Evolutionary conservation across 345 rosid genomes (phyloP).

Genomic region (Rhizophora apiculata): DNA sequence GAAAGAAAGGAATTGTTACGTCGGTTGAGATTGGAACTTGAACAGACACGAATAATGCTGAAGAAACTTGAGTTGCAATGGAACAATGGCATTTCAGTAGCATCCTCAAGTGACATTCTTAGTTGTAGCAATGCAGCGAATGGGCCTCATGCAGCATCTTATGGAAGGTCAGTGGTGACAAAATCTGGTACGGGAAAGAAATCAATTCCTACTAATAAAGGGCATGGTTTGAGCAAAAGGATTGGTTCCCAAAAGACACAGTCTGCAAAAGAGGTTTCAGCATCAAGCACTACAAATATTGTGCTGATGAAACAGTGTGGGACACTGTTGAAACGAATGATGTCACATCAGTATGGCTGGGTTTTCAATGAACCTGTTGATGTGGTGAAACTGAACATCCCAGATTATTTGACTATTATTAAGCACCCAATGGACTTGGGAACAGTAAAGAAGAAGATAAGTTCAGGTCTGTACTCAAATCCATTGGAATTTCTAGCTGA

Average conservation of each 20-base stretch:
- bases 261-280: conserved; percentile 41
- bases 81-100: conserved; percentile 3
- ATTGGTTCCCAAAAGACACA: conserved; percentile 54
- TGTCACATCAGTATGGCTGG: conserved; percentile 51
- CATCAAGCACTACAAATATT: conserved; percentile 38
- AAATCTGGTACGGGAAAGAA: conserved; percentile 52
- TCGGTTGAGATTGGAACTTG: conserved; percentile 26
- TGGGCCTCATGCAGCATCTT: conserved; percentile 31
- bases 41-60: conserved; percentile 11
- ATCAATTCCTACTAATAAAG: conserved; percentile 36
- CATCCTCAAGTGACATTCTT: conserved; percentile 24
- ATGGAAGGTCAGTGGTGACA: conserved; percentile 40
- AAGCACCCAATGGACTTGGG: conserved; percentile 62
- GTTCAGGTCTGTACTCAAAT: conserved; percentile 21
- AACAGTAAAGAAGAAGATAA: conserved; percentile 41
- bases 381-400: conserved; percentile 25
- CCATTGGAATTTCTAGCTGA: conserved; percentile 48
- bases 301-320: conserved; percentile 31
- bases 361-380: conserved; percentile 54
- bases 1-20: conserved; percentile 23
- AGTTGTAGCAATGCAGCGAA: conserved; percentile 26
- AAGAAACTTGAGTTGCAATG: conserved; percentile 22
- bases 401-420: conserved; percentile 45
- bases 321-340: conserved; percentile 23
- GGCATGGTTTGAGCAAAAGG: conserved; percentile 40